Percentiles rank a stretch among this genome's conserved stretches.
Conservation (phyloP, 2,329 filamentous ascomycete genomes). For the Xylariales sp. region DNA sequence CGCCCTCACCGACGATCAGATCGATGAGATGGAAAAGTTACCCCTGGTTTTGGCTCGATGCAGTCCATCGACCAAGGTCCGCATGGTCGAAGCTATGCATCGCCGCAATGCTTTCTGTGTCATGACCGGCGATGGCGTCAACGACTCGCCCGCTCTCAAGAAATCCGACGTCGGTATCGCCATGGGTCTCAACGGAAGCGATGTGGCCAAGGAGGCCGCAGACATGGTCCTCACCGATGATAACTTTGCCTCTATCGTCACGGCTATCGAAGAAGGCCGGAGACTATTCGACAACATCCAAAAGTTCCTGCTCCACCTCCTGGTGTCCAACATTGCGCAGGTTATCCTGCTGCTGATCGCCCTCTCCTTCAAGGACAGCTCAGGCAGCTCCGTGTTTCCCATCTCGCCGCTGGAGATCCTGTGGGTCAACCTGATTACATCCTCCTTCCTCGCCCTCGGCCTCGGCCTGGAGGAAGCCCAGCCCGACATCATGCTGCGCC, state of each 20-base stretch:
- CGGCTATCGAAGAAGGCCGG: constrained; percentile 67
- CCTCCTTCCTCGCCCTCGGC: constrained; percentile 66
- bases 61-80: constrained; percentile 67
- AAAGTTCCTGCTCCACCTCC: constrained; percentile 63
- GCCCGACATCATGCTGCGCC: constrained; percentile 62
- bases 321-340: constrained; percentile 67
- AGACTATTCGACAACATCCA: constrained; percentile 70
- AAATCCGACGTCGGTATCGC: constrained; percentile 72
- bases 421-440: constrained; percentile 74
- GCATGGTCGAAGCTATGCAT: constrained; percentile 71
- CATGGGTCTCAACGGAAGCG: constrained; percentile 67
- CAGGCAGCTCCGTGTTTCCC: constrained; percentile 61
- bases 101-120: constrained; percentile 64
- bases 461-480: constrained; percentile 67
- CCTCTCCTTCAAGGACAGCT: constrained; percentile 61
- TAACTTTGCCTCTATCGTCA: constrained; percentile 78
- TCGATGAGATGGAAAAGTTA: constrained; percentile 56
- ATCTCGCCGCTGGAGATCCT: constrained; percentile 70
- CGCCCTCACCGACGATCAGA: constrained; percentile 54
- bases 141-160: constrained; percentile 69
- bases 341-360: constrained; percentile 65
- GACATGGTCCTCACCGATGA: constrained; percentile 88
- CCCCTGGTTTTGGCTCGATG: constrained; percentile 67
- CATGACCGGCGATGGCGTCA: constrained; percentile 74
- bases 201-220: constrained; percentile 75